Evolutionary conservation across 163 green algal species (phyloP).

Genomic region (Volvox carteri): DNA sequence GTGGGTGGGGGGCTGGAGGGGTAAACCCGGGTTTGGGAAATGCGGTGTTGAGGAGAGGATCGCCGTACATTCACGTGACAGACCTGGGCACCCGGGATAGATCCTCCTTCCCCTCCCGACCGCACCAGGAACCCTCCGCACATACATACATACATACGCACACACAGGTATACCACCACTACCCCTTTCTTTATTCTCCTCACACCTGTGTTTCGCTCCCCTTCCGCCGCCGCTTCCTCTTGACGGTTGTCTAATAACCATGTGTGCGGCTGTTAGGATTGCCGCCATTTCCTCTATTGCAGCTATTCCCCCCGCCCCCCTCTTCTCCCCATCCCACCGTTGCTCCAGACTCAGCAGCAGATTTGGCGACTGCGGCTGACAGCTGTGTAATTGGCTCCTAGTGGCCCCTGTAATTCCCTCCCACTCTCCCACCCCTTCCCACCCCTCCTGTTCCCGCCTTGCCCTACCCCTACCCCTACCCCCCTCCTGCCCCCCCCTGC

Average conservation of each 20-base stretch:
- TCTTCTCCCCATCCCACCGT: too few species aligned
- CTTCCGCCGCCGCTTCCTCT: too few species aligned
- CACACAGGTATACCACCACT: not conserved
- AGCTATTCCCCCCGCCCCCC: not conserved
- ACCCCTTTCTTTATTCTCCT: too few species aligned
- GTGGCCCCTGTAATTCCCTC: too few species aligned
- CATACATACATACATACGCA: not conserved
- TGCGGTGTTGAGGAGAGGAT: not conserved
- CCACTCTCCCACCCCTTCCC: not conserved
- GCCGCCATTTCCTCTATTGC: not conserved
- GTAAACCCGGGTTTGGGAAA: not conserved
- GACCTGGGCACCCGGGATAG: too few species aligned
- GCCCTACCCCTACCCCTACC: not conserved
- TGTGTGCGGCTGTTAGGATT: not conserved
- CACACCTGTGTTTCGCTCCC: not conserved
- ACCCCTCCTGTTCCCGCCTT: not conserved
- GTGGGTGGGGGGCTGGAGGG: conserved; percentile 18
- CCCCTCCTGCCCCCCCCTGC: not conserved
- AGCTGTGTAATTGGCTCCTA: too few species aligned
- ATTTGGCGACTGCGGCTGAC: too few species aligned
- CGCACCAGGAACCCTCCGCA: too few species aligned
- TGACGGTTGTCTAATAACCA: too few species aligned
- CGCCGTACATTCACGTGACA: too few species aligned
- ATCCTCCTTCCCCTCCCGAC: too few species aligned
- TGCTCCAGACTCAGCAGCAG: too few species aligned